Conservation (phyloP, 441 rosid genomes). For the Pelargonium citronellum region DNA sequence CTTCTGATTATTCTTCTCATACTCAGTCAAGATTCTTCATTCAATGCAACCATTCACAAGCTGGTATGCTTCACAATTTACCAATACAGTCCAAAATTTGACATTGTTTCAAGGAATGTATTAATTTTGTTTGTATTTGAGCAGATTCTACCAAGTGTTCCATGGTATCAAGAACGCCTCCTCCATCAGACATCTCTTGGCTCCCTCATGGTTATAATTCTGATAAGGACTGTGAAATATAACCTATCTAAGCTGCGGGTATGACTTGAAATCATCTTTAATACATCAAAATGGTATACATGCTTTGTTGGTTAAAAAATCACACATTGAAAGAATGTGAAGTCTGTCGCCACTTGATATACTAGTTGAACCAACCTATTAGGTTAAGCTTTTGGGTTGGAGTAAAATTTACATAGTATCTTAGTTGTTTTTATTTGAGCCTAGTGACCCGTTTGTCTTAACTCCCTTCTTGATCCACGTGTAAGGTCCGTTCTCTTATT, state of each 20-base stretch:
- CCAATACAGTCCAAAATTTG: conserved; percentile 13
- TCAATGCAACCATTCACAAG: conserved; percentile 90
- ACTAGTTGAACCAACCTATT: too few relatives aligned
- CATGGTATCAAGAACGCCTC: conserved; percentile 96
- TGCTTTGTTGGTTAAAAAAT: too few relatives aligned
- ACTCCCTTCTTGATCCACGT: too few relatives aligned
- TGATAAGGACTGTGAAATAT: conserved; percentile 93
- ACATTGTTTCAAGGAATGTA: conserved; percentile 14
- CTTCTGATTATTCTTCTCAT: conserved; percentile 93
- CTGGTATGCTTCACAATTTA: conserved; percentile 41
- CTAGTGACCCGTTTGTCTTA: too few relatives aligned
- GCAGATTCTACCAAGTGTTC: conserved; percentile 78
- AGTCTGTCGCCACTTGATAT: too few relatives aligned
- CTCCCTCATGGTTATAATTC: conserved; percentile 80
- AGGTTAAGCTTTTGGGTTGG: too few relatives aligned
- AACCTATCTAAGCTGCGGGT: conserved; percentile 97
- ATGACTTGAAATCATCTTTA: conserved; percentile 30
- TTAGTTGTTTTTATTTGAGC: too few relatives aligned
- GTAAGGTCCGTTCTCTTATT: too few relatives aligned
- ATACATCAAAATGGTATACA: too few relatives aligned
- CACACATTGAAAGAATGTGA: too few relatives aligned
- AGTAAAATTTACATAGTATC: too few relatives aligned
- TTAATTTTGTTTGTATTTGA: conserved; percentile 20
- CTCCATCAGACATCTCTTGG: conserved; percentile 97
- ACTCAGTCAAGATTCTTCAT: conserved; percentile 95